A percentile compares a stretch with the other conserved stretches of the same genome.
Conservation (phyloP, 257 asterid genomes). For the Phtheirospermum japonicum region DNA sequence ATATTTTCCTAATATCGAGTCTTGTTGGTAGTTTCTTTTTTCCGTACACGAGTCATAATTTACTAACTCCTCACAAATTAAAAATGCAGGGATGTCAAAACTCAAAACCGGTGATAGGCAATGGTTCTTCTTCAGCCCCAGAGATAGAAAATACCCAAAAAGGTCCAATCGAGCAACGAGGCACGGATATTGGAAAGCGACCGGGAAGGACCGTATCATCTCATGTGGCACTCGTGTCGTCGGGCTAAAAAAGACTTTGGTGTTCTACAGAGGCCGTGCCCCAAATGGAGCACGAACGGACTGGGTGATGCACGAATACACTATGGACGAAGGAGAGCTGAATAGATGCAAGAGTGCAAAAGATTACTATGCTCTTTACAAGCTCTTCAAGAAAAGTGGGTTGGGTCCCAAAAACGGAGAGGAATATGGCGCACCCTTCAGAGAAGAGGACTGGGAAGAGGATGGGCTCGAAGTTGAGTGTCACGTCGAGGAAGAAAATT, state of each 20-base stretch:
- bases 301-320: conserved; percentile 99
- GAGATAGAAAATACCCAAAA: conserved; percentile 87
- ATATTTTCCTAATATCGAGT: not conserved
- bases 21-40: not conserved
- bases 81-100: conserved; percentile 69
- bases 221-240: conserved; percentile 58
- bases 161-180: conserved; percentile 78
- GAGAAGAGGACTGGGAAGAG: conserved; percentile 88
- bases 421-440: conserved; percentile 91
- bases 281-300: conserved; percentile 87
- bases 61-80: conserved; percentile 14
- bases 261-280: conserved; percentile 85
- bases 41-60: conserved; percentile 11
- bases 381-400: conserved; percentile 91
- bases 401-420: conserved; percentile 99
- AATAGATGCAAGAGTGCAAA: conserved; percentile 48
- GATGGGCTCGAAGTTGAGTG: conserved; percentile 39
- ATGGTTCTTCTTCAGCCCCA: conserved; percentile 92
- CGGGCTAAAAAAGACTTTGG: conserved; percentile 88
- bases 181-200: conserved; percentile 92
- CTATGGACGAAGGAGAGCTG: conserved; percentile 79
- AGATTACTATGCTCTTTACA: conserved; percentile 80
- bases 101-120: conserved; percentile 85
- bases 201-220: conserved; percentile 86
- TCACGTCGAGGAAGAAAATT: conserved; percentile 30